Evolutionary conservation across 768 basidiomycete species (phyloP), one percentile per base, ranked within the genome.

Genomic region (Boletus reticuloceps): DNA sequence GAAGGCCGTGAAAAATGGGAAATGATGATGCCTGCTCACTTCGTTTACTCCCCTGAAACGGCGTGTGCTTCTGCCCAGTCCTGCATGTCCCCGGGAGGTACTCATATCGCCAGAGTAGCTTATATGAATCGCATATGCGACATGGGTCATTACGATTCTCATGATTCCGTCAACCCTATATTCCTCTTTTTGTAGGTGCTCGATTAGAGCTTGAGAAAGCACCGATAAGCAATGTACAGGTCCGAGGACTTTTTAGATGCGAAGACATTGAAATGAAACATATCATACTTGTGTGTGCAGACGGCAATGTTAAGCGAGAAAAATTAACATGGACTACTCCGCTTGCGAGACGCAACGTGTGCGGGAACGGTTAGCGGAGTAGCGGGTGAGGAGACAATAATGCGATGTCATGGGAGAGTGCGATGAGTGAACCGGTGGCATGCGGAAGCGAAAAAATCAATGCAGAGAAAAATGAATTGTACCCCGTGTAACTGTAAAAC

Each of bases 271-370:
- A 29, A 51, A 51, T 49, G 43, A 55, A 50, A 48, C 48, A 58
- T 62, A 65, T 57, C 61, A 66, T 67, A 67, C 54, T 63, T 34
- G 34, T 36, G 34, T 36, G 49, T 53, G 65, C 51, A 31, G 51
- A 53, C 43, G 42, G 20, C 44, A 44, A 55, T 31, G 53, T 54
- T 54, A 46, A 57, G 50, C 58, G 46, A 49, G 13, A 43, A 50
- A 52, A 63, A 52, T 64, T 52, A 66, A 60, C 56, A 58, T 58
- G 55, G n/a, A 12, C 49, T 54, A 57, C 52, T 46, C 50, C 22
- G 55, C 19, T 48, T 50, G 46, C 39, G 42, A 49, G 55, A 47
- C 53, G 55, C 43, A 54, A 53, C n/a, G 43, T 56, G 63, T 57
- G 59, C 65, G 45, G 39, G 27, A 47, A 55, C 40, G 22, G 55